phyloP scores from a whole-genome alignment of 1,139 yeast species.

The Debaryomyces udenii region DNA sequence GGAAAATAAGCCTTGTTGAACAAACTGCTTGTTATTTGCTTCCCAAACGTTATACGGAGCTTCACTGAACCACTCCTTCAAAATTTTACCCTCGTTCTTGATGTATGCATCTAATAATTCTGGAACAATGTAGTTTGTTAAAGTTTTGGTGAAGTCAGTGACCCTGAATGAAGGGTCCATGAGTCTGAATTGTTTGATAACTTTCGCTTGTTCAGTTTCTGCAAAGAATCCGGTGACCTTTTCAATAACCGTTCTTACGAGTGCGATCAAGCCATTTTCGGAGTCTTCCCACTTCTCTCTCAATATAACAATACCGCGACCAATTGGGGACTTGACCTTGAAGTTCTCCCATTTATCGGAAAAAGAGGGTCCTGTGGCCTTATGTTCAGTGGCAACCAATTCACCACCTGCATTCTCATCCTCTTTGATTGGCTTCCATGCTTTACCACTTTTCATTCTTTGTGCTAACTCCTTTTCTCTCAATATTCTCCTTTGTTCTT shows the following conservation, averaged over 20 bases:
- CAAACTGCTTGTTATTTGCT: slow-evolving; percentile 90
- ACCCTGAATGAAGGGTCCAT: slow-evolving; percentile 89
- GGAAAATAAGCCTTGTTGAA: slow-evolving; percentile 88
- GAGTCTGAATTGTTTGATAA: slow-evolving; percentile 77
- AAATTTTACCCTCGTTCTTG: slow-evolving; percentile 81
- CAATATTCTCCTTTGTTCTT: slow-evolving; percentile 77
- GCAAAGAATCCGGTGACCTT: slow-evolving; percentile 88
- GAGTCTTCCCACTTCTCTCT: slow-evolving; percentile 89
- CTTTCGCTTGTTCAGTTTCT: slow-evolving; percentile 96
- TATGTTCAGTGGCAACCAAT: slow-evolving; percentile 80
- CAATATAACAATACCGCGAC: slow-evolving; percentile 63
- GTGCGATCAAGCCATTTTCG: slow-evolving; percentile 86
- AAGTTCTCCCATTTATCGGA: slow-evolving; percentile 71
- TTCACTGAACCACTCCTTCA: slow-evolving; percentile 92
- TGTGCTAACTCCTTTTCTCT: slow-evolving; percentile 65
- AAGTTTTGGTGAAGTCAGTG: slow-evolving; percentile 78
- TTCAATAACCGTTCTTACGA: slow-evolving; percentile 77
- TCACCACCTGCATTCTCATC: slow-evolving; percentile 87
- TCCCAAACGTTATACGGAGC: slow-evolving; percentile 96
- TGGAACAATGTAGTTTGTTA: slow-evolving; percentile 92
- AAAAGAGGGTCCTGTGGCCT: slow-evolving; percentile 70
- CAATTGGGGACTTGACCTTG: slow-evolving; percentile 69
- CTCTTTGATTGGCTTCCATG: slow-evolving; percentile 68
- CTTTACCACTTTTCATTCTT: slow-evolving; percentile 53
- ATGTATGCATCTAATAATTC: slow-evolving; percentile 95